Percentiles rank a stretch among this genome's conserved stretches.
phyloP scores from a whole-genome alignment of 2,329 filamentous ascomycete species.

The Penicillium sp. region DNA sequence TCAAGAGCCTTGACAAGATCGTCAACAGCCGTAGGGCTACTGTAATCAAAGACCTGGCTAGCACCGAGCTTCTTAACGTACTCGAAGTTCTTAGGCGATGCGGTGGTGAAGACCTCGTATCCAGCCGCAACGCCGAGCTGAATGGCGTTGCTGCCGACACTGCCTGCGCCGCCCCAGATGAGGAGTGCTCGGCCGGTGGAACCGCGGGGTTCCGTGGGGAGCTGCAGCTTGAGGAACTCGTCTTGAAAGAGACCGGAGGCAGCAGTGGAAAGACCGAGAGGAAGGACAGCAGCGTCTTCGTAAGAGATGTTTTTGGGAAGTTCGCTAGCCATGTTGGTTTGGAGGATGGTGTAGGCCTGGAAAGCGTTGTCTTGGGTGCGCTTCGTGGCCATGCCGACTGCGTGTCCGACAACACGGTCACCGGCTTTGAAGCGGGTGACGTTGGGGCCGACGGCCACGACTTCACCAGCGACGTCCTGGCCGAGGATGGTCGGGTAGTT shows the following conservation, averaged over 20 bases:
- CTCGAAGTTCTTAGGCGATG: slow-evolving; percentile 23
- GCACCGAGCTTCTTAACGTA: slow-evolving; percentile 3
- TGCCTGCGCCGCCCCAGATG: slow-evolving; percentile 19
- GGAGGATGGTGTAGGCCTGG: slow-evolving; percentile 32
- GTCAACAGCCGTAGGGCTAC: not conserved
- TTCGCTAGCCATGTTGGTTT: slow-evolving; percentile 13
- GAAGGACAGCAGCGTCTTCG: slow-evolving; percentile 33
- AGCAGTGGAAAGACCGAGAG: slow-evolving; percentile 34
- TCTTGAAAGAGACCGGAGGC: slow-evolving; percentile 30
- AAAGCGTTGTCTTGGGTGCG: not conserved
- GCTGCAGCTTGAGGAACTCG: slow-evolving; percentile 21
- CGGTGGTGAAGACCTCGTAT: slow-evolving; percentile 4
- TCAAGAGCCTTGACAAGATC: not conserved
- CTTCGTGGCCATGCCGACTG: not conserved
- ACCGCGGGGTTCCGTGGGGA: slow-evolving; percentile 5
- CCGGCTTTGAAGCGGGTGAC: slow-evolving; percentile 49
- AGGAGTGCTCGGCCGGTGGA: slow-evolving; percentile 22
- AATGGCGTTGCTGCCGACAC: slow-evolving; percentile 13
- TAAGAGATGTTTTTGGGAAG: slow-evolving; percentile 32
- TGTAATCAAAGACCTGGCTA: slow-evolving; percentile 5
- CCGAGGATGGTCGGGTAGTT: slow-evolving; percentile 44
- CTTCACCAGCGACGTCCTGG: slow-evolving; percentile 48
- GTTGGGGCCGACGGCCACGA: slow-evolving; percentile 47
- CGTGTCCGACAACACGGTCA: slow-evolving; percentile 31
- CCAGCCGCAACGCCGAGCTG: slow-evolving; percentile 3